Evolutionary conservation across 1,139 yeast genomes (phyloP), one percentile per base, ranked within the genome.

Genomic region (Kurtzmaniella quercitrusa): DNA sequence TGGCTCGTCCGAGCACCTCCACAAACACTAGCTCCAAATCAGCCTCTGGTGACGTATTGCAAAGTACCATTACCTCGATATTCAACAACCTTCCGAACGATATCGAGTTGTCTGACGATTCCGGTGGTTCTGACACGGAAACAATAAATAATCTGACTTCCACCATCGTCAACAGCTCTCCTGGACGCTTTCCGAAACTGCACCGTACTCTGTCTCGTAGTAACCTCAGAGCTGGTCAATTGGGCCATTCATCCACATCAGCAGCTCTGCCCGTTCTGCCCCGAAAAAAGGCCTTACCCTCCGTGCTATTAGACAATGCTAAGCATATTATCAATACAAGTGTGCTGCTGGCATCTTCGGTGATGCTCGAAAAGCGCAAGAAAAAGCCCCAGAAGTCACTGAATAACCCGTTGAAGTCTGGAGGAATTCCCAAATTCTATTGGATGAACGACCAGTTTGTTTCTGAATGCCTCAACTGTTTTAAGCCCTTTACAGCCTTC

Each of bases 381-480:
- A 61, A 56, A 44, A 61, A 58, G 41, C 66, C 66, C 44, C 75
- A 60, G 48, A 66, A 58, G 58, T 62, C 62, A 43, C 70, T 75
- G 2, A 70, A 71, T 41, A 73, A 73, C 44, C 79, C 79, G 1
- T 62, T 73, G 59, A 65, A 77, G 50, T 68, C 67, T 39, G 77
- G 75, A 54, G 63, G 79, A 1, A 68, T 82, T 2, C 82, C 86
- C 0, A 76, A 75, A 42, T 87, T 85, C 55, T 88, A 85, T 58
- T 88, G 96, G 96, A 88, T 88, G 95, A 85, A 87, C 58, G 95
- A 88, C 62, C 87, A 88, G 41, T 85, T 85, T 56, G 93, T 90
- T 0, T 76, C 82, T 6, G 93, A 87, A 49, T 88, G 96, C 57
- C 81, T 87, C 49, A 75, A 82, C 33, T 88, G 96, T 57, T 84